A percentile compares a stretch with the other conserved stretches of the same genome.
phyloP scores from a whole-genome alignment of 108 stramenopile genomes.

The Hondaea fermentalgiana region DNA sequence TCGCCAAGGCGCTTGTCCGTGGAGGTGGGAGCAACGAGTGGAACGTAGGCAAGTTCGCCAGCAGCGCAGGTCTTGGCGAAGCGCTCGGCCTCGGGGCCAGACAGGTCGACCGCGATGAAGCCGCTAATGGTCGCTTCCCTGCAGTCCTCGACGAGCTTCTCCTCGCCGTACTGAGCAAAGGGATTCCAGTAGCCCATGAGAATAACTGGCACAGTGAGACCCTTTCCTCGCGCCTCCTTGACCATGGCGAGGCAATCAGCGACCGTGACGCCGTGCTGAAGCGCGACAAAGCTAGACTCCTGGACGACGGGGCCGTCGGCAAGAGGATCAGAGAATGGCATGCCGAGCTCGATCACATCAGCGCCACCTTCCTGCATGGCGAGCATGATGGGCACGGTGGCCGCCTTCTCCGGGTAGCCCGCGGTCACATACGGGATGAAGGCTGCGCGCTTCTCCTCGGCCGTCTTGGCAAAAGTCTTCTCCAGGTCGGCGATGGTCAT shows the following conservation, averaged over 20 bases:
- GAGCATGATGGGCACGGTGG: constrained; percentile 82
- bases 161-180: constrained; percentile 83
- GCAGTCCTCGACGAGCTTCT: constrained; percentile 69
- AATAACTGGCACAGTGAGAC: constrained; percentile 89
- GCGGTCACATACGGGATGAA: constrained; percentile 21
- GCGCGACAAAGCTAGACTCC: constrained; percentile 84
- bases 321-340: constrained; percentile 98
- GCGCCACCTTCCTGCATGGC: constrained; percentile 91
- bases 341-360: constrained; percentile 86
- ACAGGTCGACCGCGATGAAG: constrained; percentile 95
- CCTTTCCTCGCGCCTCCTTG: constrained; percentile 66
- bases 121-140: constrained; percentile 73
- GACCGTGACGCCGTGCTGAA: constrained; percentile 71
- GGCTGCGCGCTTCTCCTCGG: constrained; percentile 6
- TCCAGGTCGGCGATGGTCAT: constrained; percentile 14
- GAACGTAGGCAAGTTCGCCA: constrained; percentile 78
- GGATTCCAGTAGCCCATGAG: constrained; percentile 99
- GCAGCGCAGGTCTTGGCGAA: constrained; percentile 58
- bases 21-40: constrained; percentile 88
- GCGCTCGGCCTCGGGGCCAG: constrained; percentile 73
- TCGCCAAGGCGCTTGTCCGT: constrained; percentile 80
- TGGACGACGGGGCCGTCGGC: constrained; percentile 96
- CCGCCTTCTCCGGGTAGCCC: constrained; percentile 44
- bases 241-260: constrained; percentile 73
- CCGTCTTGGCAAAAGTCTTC: background rate